Evolutionary conservation across 495 filamentous ascomycete genomes (phyloP).

Genomic region (Neurospora tetraspora): DNA sequence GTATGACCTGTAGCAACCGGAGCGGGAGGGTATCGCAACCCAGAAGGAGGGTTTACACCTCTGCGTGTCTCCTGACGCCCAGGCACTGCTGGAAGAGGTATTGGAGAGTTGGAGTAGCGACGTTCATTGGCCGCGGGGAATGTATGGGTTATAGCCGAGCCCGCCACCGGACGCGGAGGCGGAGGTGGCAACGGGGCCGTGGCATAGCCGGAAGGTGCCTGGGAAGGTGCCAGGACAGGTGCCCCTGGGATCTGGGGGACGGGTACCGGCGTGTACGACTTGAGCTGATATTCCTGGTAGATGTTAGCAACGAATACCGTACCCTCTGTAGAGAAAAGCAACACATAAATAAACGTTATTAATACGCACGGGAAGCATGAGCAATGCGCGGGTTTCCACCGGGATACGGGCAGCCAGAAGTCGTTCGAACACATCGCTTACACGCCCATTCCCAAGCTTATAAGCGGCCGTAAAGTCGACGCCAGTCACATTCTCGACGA

Average conservation of each 20-base stretch:
- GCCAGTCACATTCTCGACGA: slow-evolving; percentile 5
- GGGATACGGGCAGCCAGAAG: slow-evolving; percentile 4
- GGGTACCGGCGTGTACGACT: slow-evolving; percentile 2
- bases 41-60: not conserved
- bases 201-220: not conserved
- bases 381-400: slow-evolving; percentile 1
- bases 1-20: not conserved
- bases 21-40: not conserved
- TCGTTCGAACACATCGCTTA: slow-evolving; percentile 10
- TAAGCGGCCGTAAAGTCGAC: slow-evolving; percentile 8
- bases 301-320: not conserved
- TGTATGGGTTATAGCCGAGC: not conserved
- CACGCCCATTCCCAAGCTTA: slow-evolving; percentile 4
- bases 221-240: not conserved
- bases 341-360: not conserved
- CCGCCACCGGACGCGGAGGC: not conserved
- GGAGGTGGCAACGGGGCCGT: not conserved
- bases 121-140: not conserved
- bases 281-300: not conserved
- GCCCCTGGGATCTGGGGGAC: not conserved
- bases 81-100: slow-evolving; percentile 5
- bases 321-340: not conserved
- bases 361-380: slow-evolving; percentile 3
- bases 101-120: slow-evolving; percentile 8
- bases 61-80: not conserved